These are phyloP conservation scores for Rhodofomes roseus DNA, from an alignment of 1,284 basidiomycete genomes.

Conservation along the genomic window DNA sequence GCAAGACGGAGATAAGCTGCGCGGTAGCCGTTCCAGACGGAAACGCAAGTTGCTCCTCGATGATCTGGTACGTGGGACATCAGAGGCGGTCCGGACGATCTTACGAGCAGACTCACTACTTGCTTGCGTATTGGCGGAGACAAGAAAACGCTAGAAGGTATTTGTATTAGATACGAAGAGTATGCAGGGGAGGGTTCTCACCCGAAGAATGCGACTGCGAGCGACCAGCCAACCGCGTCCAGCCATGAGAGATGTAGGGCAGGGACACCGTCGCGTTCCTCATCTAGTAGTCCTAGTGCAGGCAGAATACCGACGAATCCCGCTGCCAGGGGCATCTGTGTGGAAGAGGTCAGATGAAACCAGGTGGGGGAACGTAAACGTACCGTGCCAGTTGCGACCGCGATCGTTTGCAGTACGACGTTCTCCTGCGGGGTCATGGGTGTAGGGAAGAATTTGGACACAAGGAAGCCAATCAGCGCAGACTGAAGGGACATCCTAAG, in stretches of 20 bases:
- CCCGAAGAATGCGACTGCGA: constrained; percentile 91
- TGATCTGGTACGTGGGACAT: constrained; percentile 52
- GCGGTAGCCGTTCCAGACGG: constrained; percentile 97
- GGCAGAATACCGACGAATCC: constrained; percentile 95
- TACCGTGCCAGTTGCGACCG: constrained; percentile 84
- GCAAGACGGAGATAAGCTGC: constrained; percentile 91
- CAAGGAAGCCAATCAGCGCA: constrained; percentile 85
- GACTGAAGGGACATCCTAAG: constrained; percentile 94
- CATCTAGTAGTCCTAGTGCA: constrained; percentile 76
- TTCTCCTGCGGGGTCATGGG: constrained; percentile 88
- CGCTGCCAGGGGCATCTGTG: constrained; percentile 83
- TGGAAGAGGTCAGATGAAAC: not conserved
- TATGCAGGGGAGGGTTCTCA: constrained; percentile 27
- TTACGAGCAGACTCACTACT: constrained; percentile 55
- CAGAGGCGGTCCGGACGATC: not conserved
- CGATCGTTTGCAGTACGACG: constrained; percentile 92
- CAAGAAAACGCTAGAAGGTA: constrained; percentile 73
- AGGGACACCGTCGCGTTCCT: constrained; percentile 70
- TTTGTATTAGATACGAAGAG: not conserved
- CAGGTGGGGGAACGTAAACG: constrained; percentile 14
- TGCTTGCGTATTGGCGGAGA: constrained; percentile 92
- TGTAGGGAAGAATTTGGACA: constrained; percentile 71
- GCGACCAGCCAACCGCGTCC: constrained; percentile 78
- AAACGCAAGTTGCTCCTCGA: constrained; percentile 91
- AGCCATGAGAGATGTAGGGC: constrained; percentile 76